phyloP scores from a whole-genome alignment of 202 grass and related monocot genomes.

The Cymbopogon flexuosus region DNA sequence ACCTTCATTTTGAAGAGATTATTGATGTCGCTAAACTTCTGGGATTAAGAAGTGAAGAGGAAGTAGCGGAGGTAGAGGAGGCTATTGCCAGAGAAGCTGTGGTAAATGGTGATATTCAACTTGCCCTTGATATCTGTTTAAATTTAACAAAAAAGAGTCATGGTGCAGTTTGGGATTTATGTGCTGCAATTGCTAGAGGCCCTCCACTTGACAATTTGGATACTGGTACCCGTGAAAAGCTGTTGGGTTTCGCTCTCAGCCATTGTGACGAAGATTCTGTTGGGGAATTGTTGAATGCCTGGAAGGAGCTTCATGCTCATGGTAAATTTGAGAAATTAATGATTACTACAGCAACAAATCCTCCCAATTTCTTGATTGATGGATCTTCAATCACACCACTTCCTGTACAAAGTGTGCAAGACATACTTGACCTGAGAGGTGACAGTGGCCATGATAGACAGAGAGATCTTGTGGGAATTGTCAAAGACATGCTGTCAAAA shows the following conservation, averaged over 20 bases:
- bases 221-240: conserved; percentile 56
- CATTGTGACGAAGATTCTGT: conserved; percentile 82
- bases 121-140: conserved; percentile 91
- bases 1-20: conserved; percentile 93
- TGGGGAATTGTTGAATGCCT: conserved; percentile 83
- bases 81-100: conserved; percentile 88
- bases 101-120: conserved; percentile 73
- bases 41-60: conserved; percentile 76
- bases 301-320: conserved; percentile 84
- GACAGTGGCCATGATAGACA: conserved; percentile 35
- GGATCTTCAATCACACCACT: conserved; percentile 45
- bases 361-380: conserved; percentile 51
- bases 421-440: conserved; percentile 53
- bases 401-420: conserved; percentile 49
- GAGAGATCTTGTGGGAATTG: conserved; percentile 39
- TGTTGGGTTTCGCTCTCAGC: conserved; percentile 79
- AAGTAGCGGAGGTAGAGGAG: conserved; percentile 79
- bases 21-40: conserved; percentile 84
- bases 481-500: conserved; percentile 63
- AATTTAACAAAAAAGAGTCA: conserved; percentile 66
- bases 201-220: conserved; percentile 79
- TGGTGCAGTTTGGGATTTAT: conserved; percentile 81
- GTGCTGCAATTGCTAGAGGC: conserved; percentile 81
- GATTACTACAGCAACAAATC: conserved; percentile 48
- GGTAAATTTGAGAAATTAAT: conserved; percentile 69